Conservation (phyloP, 495 filamentous ascomycete species). For the Penicillium psychrofluorescens region DNA sequence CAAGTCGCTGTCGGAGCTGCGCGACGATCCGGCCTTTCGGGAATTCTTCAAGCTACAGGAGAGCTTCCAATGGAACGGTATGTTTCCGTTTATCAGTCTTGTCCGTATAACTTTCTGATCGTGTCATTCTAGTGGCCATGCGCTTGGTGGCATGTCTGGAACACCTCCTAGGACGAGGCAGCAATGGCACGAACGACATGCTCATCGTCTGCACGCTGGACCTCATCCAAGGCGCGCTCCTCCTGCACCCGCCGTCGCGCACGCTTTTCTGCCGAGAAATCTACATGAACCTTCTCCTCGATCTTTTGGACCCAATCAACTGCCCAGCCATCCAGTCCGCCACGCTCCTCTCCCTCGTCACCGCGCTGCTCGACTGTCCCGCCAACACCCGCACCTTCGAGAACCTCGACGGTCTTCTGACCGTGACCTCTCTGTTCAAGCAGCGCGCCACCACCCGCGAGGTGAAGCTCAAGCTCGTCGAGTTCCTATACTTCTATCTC, state of each 20-base stretch:
- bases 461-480: constrained; percentile 87
- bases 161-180: constrained; percentile 71
- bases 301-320: constrained; percentile 89
- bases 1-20: constrained; percentile 64
- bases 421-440: constrained; percentile 91
- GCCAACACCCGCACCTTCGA: constrained; percentile 88
- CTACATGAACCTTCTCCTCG: constrained; percentile 94
- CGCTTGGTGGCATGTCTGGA: constrained; percentile 83
- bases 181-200: constrained; percentile 76
- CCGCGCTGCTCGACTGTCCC: constrained; percentile 74
- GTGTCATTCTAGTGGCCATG: constrained; percentile 51
- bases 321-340: constrained; percentile 86
- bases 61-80: constrained; percentile 94
- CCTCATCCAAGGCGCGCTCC: constrained; percentile 80
- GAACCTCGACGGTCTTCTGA: constrained; percentile 82
- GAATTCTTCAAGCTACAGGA: constrained; percentile 97
- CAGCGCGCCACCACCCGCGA: constrained; percentile 70
- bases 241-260: constrained; percentile 90
- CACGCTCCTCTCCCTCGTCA: constrained; percentile 82
- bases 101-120: neutral
- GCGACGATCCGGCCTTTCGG: constrained; percentile 81
- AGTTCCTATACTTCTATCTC: constrained; percentile 96
- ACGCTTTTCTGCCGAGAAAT: constrained; percentile 80
- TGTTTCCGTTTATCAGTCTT: too few relatives aligned
- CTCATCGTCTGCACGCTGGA: constrained; percentile 84